Conservation (phyloP, 208 protist genomes). For the Trypanosoma melophagium region DNA sequence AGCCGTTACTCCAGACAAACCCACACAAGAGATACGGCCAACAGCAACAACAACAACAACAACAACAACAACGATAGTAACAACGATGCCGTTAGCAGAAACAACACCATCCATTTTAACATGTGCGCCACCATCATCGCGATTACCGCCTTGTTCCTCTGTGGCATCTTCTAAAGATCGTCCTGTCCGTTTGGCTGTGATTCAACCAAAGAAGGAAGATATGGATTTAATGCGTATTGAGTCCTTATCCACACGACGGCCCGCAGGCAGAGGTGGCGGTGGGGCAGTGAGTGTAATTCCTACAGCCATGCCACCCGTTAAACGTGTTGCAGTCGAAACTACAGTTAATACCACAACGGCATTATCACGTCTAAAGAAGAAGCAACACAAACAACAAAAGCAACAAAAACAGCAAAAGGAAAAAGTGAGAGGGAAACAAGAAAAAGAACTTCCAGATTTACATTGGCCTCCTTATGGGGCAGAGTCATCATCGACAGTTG, state of each 20-base stretch:
- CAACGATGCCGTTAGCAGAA: background rate
- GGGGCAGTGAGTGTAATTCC: too few species aligned
- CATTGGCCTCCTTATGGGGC: background rate
- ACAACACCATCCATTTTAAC: background rate
- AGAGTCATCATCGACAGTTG: constrained; percentile 25
- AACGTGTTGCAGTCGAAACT: background rate
- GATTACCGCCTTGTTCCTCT: background rate
- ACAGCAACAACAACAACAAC: background rate
- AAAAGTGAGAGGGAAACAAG: background rate
- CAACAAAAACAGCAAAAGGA: constrained; percentile 1
- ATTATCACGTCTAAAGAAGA: constrained; percentile 31
- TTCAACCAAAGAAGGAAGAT: constrained; percentile 42
- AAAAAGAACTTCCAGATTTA: constrained; percentile 1
- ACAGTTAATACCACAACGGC: constrained; percentile 11
- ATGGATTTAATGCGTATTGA: constrained; percentile 45
- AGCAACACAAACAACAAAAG: constrained; percentile 17
- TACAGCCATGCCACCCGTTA: too few species aligned
- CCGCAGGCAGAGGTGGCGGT: background rate
- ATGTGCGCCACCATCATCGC: background rate
- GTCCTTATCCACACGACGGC: constrained; percentile 17
- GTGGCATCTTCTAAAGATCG: constrained; percentile 17
- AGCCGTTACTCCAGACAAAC: background rate
- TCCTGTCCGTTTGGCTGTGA: constrained; percentile 27
- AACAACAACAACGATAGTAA: background rate
- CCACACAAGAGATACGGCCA: background rate